Percentiles rank a stretch among this genome's conserved stretches.
These are phyloP conservation scores for Lotmaria passim DNA, from an alignment of 208 protist species.

Conservation along the genomic window DNA sequence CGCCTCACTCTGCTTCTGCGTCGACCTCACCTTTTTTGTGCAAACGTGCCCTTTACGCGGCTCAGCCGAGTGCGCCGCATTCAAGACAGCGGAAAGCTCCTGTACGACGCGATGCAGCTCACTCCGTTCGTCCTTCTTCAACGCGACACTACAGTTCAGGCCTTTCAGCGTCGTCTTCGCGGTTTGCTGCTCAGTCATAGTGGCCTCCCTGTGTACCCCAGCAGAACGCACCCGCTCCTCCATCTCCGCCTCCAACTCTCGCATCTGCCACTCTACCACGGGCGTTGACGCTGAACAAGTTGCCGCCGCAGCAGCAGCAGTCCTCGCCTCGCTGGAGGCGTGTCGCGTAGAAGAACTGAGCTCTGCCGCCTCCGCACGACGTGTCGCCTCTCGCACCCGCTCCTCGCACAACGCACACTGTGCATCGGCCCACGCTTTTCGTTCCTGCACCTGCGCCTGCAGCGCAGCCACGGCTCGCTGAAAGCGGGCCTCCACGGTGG, in stretches of 20 bases:
- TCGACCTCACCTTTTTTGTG: not conserved
- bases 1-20: not conserved
- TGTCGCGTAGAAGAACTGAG: not conserved
- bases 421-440: slow-evolving; percentile 28
- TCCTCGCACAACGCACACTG: slow-evolving; percentile 17
- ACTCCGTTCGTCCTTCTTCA: not conserved
- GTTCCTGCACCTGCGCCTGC: slow-evolving; percentile 14
- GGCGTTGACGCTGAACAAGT: not conserved
- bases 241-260: slow-evolving; percentile 1
- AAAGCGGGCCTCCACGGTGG: slow-evolving; percentile 20
- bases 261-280: not conserved
- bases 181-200: slow-evolving; percentile 4
- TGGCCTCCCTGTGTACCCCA: not conserved
- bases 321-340: not conserved
- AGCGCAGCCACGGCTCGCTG: slow-evolving; percentile 10
- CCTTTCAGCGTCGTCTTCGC: not conserved
- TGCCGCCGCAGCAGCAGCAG: no score
- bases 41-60: not conserved
- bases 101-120: not conserved
- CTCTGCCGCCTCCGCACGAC: slow-evolving; percentile 14
- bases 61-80: not conserved
- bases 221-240: not conserved
- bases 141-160: not conserved
- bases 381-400: slow-evolving; percentile 7
- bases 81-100: not conserved